Percentiles rank a stretch among this genome's conserved stretches.
phyloP scores from a whole-genome alignment of 2,329 filamentous ascomycete genomes.

The Aspergillus pseudoglaucus region DNA sequence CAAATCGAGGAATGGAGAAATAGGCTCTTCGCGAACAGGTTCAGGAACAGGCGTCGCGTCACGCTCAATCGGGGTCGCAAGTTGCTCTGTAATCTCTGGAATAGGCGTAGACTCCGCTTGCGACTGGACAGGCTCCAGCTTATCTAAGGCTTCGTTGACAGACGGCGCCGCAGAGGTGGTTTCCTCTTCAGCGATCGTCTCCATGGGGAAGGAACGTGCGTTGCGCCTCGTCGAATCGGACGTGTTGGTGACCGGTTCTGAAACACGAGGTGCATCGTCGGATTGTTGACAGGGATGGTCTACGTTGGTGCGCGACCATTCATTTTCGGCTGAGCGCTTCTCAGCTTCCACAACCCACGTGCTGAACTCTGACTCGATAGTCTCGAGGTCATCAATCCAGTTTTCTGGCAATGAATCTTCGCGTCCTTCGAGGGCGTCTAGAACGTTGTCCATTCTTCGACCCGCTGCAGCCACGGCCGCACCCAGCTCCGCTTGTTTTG shows the following conservation, averaged over 20 bases:
- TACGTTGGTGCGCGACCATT: conserved; percentile 36
- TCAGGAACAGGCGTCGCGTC: not conserved
- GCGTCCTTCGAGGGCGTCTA: conserved; percentile 78
- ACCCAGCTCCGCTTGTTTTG: conserved; percentile 52
- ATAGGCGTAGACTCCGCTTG: not conserved
- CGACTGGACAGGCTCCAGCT: not conserved
- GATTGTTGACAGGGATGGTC: not conserved
- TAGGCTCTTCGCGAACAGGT: not conserved
- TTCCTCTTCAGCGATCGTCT: conserved; percentile 21
- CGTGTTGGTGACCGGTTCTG: not conserved
- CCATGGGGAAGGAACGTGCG: conserved; percentile 8
- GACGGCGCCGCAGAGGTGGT: conserved; percentile 2
- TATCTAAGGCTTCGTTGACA: not conserved
- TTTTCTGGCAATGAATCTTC: conserved; percentile 75
- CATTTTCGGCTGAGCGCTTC: conserved; percentile 61
- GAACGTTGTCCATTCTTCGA: conserved; percentile 69
- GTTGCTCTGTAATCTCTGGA: too few species aligned
- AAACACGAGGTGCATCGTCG: not conserved
- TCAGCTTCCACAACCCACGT: conserved; percentile 77
- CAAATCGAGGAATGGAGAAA: not conserved
- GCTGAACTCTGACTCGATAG: conserved; percentile 67
- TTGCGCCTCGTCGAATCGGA: not conserved
- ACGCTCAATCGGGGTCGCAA: too few species aligned
- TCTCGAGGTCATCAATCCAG: conserved; percentile 85
- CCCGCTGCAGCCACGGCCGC: conserved; percentile 65